Conservation (phyloP, 179 eudicot species). For the Actinidia chinensis region DNA sequence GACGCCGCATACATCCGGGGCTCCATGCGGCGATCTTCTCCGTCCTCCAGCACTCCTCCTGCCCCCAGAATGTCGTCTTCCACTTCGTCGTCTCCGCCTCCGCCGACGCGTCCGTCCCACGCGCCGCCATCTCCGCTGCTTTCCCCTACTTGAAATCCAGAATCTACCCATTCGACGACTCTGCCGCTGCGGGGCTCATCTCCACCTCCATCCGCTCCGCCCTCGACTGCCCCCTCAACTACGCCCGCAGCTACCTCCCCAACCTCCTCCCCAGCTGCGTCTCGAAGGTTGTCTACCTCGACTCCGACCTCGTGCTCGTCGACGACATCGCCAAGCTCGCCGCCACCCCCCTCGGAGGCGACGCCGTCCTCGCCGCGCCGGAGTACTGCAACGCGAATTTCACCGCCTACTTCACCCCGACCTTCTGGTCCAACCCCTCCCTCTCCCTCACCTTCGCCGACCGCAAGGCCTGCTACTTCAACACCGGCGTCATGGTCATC, state of each 20-base stretch:
- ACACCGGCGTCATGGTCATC: conserved; percentile 79
- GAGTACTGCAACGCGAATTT: conserved; percentile 76
- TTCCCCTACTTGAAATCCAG: conserved; percentile 58
- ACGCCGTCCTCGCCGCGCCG: conserved; percentile 64
- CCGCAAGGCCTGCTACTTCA: conserved; percentile 64
- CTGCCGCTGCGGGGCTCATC: conserved; percentile 48
- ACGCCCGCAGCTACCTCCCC: conserved; percentile 63
- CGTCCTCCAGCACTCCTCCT: conserved; percentile 59
- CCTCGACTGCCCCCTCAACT: conserved; percentile 68
- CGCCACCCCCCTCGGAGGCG: conserved; percentile 32
- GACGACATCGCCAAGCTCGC: conserved; percentile 57
- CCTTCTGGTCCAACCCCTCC: conserved; percentile 74
- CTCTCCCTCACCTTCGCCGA: conserved; percentile 48
- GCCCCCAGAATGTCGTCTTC: conserved; percentile 60
- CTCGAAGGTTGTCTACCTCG: conserved; percentile 57
- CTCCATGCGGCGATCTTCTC: conserved; percentile 72
- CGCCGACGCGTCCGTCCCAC: conserved; percentile 34
- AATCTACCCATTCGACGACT: conserved; percentile 49
- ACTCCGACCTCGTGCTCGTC: conserved; percentile 62
- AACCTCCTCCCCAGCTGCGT: conserved; percentile 58
- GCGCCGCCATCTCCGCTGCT: conserved; percentile 36
- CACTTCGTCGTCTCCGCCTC: conserved; percentile 56
- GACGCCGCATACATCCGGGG: conserved; percentile 70
- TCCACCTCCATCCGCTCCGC: conserved; percentile 79
- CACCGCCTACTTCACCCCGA: conserved; percentile 58